Percentiles rank a stretch among this genome's conserved stretches.
phyloP scores from a whole-genome alignment of 768 basidiomycete species.

The Daedaleopsis nitida region DNA sequence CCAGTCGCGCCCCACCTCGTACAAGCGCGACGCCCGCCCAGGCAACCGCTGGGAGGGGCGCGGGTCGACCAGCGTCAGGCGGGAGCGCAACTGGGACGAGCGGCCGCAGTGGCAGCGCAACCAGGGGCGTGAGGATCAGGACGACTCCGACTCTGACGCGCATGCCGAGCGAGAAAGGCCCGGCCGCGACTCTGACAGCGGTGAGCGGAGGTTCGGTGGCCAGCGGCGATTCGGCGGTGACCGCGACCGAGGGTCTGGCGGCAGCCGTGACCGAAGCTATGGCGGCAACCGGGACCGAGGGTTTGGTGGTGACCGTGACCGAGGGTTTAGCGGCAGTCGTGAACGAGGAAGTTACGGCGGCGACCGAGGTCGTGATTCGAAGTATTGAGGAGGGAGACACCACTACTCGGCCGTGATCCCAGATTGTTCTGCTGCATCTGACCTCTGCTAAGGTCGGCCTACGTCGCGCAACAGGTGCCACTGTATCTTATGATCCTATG shows the following conservation, averaged over 20 bases:
- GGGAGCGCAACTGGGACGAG: not conserved
- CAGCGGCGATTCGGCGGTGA: not conserved
- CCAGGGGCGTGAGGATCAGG: not conserved
- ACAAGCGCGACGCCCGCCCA: not conserved
- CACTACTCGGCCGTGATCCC: not conserved
- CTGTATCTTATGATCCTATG: slow-evolving; percentile 12
- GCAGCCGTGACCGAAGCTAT: not conserved
- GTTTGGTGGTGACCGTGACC: not conserved
- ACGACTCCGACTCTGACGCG: not conserved
- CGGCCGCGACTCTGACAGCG: not conserved
- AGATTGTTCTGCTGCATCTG: not conserved
- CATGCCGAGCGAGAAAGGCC: no score
- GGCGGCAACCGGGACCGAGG: not conserved
- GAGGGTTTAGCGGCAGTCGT: not conserved
- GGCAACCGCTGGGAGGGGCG: not conserved
- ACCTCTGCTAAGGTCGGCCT: not conserved
- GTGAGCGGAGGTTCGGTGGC: not conserved
- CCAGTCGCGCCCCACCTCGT: slow-evolving; percentile 3
- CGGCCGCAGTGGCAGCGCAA: not conserved
- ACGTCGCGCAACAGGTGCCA: not conserved
- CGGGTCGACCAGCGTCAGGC: not conserved
- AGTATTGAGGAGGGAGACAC: not conserved
- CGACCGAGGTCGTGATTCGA: not conserved
- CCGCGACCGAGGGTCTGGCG: not conserved
- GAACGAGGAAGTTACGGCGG: not conserved